Percentiles rank a stretch among this genome's conserved stretches.
Evolutionary conservation across 306 rosid species (phyloP).

Genomic region (peach (Prunus persica)): Prunus_persica_NCBIv2 NC_034014.1:27292501-27293000

Average conservation of each 20-base stretch:
- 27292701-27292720: neutral
- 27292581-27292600: constrained; percentile 35
- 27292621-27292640: neutral
- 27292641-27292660: neutral
- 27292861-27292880: neutral
- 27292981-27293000: too few relatives aligned
- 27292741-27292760: neutral
- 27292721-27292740: neutral
- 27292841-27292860: neutral
- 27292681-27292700: neutral
- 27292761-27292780: constrained; percentile 10
- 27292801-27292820: constrained; percentile 4
- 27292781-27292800: neutral
- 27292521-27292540: constrained; percentile 55
- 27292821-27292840: neutral
- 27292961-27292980: too few relatives aligned
- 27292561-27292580: constrained; percentile 40
- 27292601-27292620: constrained; percentile 32
- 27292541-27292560: constrained; percentile 54
- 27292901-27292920: neutral
- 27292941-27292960: too few relatives aligned
- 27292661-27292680: neutral
- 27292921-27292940: too few relatives aligned
- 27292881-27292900: neutral
- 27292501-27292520: constrained; percentile 39